Evolutionary conservation across 2,329 filamentous ascomycete species (phyloP).

Genomic region (Gremmenia infestans): DNA sequence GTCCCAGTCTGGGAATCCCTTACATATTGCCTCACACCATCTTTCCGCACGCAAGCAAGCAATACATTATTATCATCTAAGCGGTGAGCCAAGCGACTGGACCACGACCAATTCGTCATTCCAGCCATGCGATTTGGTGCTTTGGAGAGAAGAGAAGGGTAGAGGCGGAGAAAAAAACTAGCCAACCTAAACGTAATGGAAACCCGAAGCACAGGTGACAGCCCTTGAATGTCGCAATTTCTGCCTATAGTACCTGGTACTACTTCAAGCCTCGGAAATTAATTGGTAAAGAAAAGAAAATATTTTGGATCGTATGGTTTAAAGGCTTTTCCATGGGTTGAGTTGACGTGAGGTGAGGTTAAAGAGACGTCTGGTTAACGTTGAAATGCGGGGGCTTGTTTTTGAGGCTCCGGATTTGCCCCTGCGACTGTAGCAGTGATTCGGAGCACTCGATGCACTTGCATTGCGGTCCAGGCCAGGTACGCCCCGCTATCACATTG

Average conservation of each 20-base stretch:
- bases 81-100: neutral
- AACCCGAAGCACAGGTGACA: neutral
- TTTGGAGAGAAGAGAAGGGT: neutral
- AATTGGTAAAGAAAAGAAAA: neutral
- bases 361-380: neutral
- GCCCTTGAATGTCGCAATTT: neutral
- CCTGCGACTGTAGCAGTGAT: neutral
- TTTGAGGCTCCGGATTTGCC: neutral
- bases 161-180: neutral
- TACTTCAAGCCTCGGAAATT: neutral
- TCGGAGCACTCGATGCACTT: neutral
- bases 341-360: neutral
- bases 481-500: neutral
- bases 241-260: neutral
- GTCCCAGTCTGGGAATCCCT: neutral
- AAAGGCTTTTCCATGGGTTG: neutral
- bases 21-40: neutral
- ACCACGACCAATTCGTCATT: neutral
- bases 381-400: neutral
- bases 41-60: neutral
- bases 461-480: neutral
- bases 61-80: neutral
- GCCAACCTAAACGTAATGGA: neutral
- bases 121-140: neutral
- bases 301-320: neutral